Conservation (phyloP, 768 basidiomycete species). For the Crucibulum laeve region DNA sequence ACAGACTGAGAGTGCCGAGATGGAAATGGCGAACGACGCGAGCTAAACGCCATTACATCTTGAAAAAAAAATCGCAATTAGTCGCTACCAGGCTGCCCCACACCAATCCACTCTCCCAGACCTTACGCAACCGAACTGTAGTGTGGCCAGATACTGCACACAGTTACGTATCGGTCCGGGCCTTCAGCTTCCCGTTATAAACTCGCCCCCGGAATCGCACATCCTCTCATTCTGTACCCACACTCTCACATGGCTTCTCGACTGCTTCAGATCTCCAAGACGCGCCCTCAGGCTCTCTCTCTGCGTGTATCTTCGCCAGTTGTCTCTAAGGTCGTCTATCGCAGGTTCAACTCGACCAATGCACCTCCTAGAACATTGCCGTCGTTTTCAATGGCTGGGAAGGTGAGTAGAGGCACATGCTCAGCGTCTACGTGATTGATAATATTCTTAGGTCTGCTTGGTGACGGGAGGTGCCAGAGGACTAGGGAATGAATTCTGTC, state of each 20-base stretch:
- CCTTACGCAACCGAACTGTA: too few relatives aligned
- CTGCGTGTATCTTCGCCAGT: neutral
- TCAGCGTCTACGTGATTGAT: too few relatives aligned
- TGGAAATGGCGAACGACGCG: too few relatives aligned
- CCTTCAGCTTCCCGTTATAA: neutral
- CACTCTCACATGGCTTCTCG: neutral
- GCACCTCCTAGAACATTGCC: neutral
- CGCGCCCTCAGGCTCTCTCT: neutral
- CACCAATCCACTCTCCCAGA: too few relatives aligned
- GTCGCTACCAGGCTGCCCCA: too few relatives aligned
- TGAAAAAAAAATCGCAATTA: too few relatives aligned
- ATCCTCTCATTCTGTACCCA: neutral
- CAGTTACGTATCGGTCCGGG: neutral
- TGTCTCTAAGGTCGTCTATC: too few relatives aligned
- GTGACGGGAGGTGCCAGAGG: constrained; percentile 94
- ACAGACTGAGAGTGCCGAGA: too few relatives aligned
- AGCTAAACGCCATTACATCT: too few relatives aligned
- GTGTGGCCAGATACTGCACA: too few relatives aligned
- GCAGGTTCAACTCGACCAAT: neutral
- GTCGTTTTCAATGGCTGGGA: constrained; percentile 72
- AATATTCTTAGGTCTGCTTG: constrained; percentile 87
- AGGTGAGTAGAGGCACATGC: constrained; percentile 36
- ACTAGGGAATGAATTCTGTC: constrained; percentile 86
- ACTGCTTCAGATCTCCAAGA: neutral
- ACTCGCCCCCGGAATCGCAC: neutral